Base-by-base conservation (phyloP, 805 yeast genomes). In the Wickerhamiella shivajii region DNA sequence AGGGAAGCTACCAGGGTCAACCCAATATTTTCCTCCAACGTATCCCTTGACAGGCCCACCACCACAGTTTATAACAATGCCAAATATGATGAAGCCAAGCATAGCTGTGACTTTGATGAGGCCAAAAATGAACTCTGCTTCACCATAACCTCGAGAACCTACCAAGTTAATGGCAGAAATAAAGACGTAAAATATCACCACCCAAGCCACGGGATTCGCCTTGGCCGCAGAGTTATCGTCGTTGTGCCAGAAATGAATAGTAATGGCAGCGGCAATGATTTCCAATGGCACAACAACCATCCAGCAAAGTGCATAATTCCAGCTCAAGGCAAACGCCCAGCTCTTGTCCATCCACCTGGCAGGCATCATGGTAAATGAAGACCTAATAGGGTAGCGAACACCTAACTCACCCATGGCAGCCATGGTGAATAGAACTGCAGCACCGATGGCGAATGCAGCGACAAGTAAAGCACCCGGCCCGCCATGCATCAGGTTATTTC, bases 21-120 rank as follows among this genome's bases (percentile, higher is more conserved):
- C 52, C 80, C 81, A 77, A 38, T 52, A 77, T 46, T 78, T 64
- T 58, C 75, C 77, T 1, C 85, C 87, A 21, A 69, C 55, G 53
- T 87, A 65, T 45, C 77, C 83, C 46, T 74, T 75, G 27, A 67
- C 65, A 3, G 72, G 77, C 33, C 75, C 77, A 33, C 69, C 69
- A 33, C 80, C 80, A 19, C 42, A 29, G 20, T 37, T 38, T 21
- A 51, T 40, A 11, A 71, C 63, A 27, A 74, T 60, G 21, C 74
- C 72, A 31, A 71, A 59, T 27, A 74, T 69, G 44, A 72, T 65
- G 45, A 70, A 74, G 3, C 79, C 79, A 17, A 63, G 42, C 29
- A 73, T 69, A 36, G 77, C 69, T 18, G 64, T 34, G 18, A 74
- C 67, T 52, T 74, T 74, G 49, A 73, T 63, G 27, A 60, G 37